Percentiles rank a stretch among this genome's conserved stretches.
phyloP scores from a whole-genome alignment of 805 yeast genomes.

The Teunomyces panamensis region DNA sequence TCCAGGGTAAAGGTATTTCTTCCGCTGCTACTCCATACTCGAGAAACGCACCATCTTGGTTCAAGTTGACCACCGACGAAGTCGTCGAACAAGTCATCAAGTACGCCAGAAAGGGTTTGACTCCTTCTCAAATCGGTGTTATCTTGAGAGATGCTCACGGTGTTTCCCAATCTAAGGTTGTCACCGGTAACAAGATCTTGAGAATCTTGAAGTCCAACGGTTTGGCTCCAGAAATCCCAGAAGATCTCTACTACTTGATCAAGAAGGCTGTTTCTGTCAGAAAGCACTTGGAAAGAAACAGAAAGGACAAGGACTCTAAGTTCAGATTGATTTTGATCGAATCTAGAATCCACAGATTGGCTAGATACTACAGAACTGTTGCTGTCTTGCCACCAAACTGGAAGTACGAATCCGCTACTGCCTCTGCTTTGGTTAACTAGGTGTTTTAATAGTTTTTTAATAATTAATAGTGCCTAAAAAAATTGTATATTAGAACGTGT shows the following conservation, averaged over 20 bases:
- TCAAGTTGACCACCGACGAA: constrained; percentile 92
- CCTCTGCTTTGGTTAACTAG: constrained; percentile 99
- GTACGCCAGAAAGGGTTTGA: constrained; percentile 99
- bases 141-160: constrained; percentile 99
- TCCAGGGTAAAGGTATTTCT: constrained; percentile 98
- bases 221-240: constrained; percentile 99
- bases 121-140: constrained; percentile 99
- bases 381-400: constrained; percentile 99
- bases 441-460: constrained; percentile 20
- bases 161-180: constrained; percentile 94
- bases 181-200: constrained; percentile 98
- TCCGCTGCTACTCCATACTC: constrained; percentile 99
- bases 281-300: constrained; percentile 99
- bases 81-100: constrained; percentile 98
- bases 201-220: constrained; percentile 99
- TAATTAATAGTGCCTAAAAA: constrained; percentile 1
- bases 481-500: constrained; percentile 3
- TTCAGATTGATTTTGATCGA: constrained; percentile 99
- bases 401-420: constrained; percentile 99
- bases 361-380: constrained; percentile 99
- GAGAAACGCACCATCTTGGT: constrained; percentile 98
- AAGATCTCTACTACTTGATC: constrained; percentile 97
- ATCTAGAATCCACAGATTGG: constrained; percentile 99
- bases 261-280: constrained; percentile 99
- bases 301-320: constrained; percentile 99